phyloP scores from a whole-genome alignment of 257 asterid species.

The Capsicum pubescens region DNA sequence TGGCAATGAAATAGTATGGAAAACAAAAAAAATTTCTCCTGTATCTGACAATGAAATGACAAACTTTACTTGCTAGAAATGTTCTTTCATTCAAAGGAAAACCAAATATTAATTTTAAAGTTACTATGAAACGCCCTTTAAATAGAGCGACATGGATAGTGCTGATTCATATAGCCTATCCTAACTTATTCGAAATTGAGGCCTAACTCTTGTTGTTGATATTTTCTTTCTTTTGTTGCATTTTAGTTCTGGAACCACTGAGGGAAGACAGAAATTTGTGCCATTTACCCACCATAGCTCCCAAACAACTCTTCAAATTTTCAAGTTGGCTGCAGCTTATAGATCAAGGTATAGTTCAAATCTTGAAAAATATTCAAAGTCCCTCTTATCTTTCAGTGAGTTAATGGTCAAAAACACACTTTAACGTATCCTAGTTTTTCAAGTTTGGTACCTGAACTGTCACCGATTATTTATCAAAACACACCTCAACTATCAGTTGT shows the following conservation, averaged over 20 bases:
- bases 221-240: background rate
- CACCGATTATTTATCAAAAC: too few relatives aligned
- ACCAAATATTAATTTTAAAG: background rate
- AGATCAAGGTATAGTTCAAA: conserved; percentile 63
- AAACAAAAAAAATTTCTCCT: too few relatives aligned
- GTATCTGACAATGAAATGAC: background rate
- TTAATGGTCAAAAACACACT: too few relatives aligned
- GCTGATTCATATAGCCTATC: background rate
- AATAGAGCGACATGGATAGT: background rate
- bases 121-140: background rate
- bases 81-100: background rate
- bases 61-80: background rate
- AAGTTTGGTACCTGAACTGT: too few relatives aligned
- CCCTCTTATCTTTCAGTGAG: background rate
- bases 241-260: conserved; percentile 81
- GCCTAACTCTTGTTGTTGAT: background rate
- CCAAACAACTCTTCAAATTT: conserved; percentile 65
- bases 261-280: conserved; percentile 74
- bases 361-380: background rate
- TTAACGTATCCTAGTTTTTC: too few relatives aligned
- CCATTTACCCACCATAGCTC: conserved; percentile 77
- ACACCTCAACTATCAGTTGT: too few relatives aligned
- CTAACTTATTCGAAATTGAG: background rate
- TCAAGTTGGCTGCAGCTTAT: conserved; percentile 82
- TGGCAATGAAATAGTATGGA: background rate